These are phyloP conservation scores for Trametes sanguinea DNA, from an alignment of 768 basidiomycete species.

Conservation along the genomic window DNA sequence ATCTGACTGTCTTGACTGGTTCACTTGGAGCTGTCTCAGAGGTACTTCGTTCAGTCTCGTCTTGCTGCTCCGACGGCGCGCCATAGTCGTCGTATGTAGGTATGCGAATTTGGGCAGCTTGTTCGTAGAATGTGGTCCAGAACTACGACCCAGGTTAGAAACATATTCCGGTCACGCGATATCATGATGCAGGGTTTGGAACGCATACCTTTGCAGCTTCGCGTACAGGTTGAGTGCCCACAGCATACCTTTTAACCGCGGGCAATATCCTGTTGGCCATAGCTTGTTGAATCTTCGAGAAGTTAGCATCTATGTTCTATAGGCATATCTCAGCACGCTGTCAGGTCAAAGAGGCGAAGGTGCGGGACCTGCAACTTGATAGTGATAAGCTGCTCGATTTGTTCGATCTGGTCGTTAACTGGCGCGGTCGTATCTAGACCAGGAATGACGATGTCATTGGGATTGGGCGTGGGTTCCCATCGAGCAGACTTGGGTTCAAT, in stretches of 20 bases:
- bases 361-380: slow-evolving; percentile 77
- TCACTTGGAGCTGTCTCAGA: slow-evolving; percentile 23
- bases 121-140: slow-evolving; percentile 96
- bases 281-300: slow-evolving; percentile 84
- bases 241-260: slow-evolving; percentile 86
- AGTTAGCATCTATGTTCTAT: slow-evolving; percentile 91
- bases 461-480: slow-evolving; percentile 69
- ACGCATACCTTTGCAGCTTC: slow-evolving; percentile 83
- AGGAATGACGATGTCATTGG: slow-evolving; percentile 63
- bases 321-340: not conserved
- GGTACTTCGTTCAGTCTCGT: slow-evolving; percentile 23
- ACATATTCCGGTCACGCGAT: too few species aligned
- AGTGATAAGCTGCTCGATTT: slow-evolving; percentile 94
- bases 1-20: slow-evolving; percentile 20
- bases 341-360: not conserved
- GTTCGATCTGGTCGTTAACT: slow-evolving; percentile 82
- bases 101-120: slow-evolving; percentile 86
- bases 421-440: slow-evolving; percentile 73
- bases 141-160: slow-evolving; percentile 54
- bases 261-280: slow-evolving; percentile 82
- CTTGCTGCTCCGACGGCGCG: slow-evolving; percentile 25
- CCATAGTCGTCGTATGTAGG: slow-evolving; percentile 69
- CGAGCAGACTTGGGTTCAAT: slow-evolving; percentile 64
- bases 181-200: too few species aligned
- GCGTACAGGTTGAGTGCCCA: slow-evolving; percentile 82